A percentile compares a stretch with the other conserved stretches of the same genome.
These are phyloP conservation scores for Wallacemonas sp. DNA, from an alignment of 208 protist genomes.

Conservation along the genomic window DNA sequence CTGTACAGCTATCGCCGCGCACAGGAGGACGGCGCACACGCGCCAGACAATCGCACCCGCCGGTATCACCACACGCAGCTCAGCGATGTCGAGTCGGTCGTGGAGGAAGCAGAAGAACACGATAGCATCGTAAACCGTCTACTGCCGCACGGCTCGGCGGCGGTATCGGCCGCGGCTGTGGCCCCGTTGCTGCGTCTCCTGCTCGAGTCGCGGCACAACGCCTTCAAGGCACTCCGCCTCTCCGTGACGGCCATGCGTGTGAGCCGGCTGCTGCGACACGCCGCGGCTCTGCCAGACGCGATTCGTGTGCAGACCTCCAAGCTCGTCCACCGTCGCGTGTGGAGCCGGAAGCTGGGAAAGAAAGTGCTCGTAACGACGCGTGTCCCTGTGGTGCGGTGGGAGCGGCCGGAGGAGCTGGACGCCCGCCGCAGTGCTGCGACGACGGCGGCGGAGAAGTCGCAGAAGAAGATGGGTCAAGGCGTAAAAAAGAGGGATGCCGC, in stretches of 20 bases:
- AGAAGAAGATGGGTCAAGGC: not conserved
- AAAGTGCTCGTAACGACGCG: conserved; percentile 41
- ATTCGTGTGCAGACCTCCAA: conserved; percentile 31
- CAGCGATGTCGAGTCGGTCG: not conserved
- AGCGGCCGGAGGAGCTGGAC: conserved; percentile 21
- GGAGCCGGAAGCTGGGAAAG: conserved; percentile 21
- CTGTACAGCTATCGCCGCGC: conserved; percentile 21
- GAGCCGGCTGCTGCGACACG: conserved; percentile 52
- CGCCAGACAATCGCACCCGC: conserved; percentile 5
- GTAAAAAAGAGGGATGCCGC: not conserved
- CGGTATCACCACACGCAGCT: conserved; percentile 22
- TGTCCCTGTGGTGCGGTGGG: conserved; percentile 44
- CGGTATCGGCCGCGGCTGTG: conserved; percentile 35
- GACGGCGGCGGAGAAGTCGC: not conserved
- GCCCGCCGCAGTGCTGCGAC: not conserved
- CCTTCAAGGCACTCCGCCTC: conserved; percentile 53
- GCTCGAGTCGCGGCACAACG: conserved; percentile 26
- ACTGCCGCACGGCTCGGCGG: conserved; percentile 41
- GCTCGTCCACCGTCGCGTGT: conserved; percentile 49
- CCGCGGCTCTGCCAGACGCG: conserved; percentile 38
- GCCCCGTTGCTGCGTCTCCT: conserved; percentile 44
- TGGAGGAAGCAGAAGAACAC: not conserved
- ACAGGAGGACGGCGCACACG: conserved; percentile 5
- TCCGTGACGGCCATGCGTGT: conserved; percentile 44
- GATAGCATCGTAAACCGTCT: conserved; percentile 44